Evolutionary conservation across 2,329 filamentous ascomycete genomes (phyloP), one percentile per base, ranked within the genome.

Genomic region (Clonostachys rosea): DNA sequence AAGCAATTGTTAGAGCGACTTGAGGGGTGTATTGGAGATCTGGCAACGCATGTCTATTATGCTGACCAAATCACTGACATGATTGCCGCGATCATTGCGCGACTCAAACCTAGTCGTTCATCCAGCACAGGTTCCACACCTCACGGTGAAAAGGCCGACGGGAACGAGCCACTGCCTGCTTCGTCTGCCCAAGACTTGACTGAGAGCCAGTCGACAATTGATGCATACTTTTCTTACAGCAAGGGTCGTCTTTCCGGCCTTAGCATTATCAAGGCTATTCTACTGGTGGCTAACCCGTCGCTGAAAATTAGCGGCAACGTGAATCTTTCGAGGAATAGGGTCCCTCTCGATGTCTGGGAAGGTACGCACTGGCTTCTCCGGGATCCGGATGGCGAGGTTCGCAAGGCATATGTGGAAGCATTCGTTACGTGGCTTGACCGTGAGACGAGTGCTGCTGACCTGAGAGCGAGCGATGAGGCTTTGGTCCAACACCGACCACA

Each of bases 11-110:
- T 96, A 30, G 66, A 73, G 34, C 80, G 84, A 34, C 76, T 97
- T 14, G 86, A 94, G 62, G 77, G 81, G 55, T 95, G 89, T 66
- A 91, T 96, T 51, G 90, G 90, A n/a, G 83, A 91, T 61, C 73
- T 99, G 30, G 91, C 91, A 3, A 96, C 89, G 1, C 94, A 99
- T 60, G 85, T 96, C 34, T 99, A 99, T 71, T 99, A 99, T 63
- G 89, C 89, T 2, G 92, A 97, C 57, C 94, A 99, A 65, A 89
- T 97, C 47, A 84, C 88, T 2, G 94, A 99, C 65, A 96, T 97
- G 90, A 83, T 96, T 45, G 79, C 84, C 17, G 83, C 89, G 1
- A 85, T 97, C 41, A 70, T 97, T 14, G 71, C 80, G 33, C 85
- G 90, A 17, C 75, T 97, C 33, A 94, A 88, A 64, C 89, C 91